A percentile compares a stretch with the other conserved stretches of the same genome.
Evolutionary conservation across 2,329 filamentous ascomycete species (phyloP).

Genomic region (Lasiodiplodia sp.): DNA sequence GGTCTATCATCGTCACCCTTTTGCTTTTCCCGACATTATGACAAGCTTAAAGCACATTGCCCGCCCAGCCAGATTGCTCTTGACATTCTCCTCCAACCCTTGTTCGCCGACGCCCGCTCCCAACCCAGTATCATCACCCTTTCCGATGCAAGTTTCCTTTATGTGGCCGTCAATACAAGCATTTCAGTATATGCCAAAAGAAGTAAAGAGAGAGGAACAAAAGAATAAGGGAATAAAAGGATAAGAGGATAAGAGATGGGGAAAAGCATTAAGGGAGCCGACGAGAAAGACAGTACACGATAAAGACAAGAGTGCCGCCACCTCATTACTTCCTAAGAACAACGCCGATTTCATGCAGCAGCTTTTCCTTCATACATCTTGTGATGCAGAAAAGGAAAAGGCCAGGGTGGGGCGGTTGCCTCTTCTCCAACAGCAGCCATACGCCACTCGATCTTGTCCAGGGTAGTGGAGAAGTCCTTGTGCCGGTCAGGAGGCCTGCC

Average conservation of each 20-base stretch:
- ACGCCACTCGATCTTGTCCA: background rate
- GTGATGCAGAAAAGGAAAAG: background rate
- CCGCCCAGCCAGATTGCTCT: background rate
- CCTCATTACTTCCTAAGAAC: conserved; percentile 2
- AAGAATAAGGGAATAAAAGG: background rate
- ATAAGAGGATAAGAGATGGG: background rate
- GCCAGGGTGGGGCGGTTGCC: background rate
- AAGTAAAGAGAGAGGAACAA: conserved; percentile 4
- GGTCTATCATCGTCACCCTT: conserved; percentile 19
- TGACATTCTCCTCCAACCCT: background rate
- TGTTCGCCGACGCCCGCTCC: background rate
- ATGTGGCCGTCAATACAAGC: conserved; percentile 10
- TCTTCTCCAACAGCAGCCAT: background rate
- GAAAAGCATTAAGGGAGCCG: conserved; percentile 5
- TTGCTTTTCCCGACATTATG: conserved; percentile 14
- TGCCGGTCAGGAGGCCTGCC: background rate
- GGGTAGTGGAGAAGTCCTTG: background rate
- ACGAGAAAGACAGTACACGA: background rate
- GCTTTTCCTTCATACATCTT: background rate
- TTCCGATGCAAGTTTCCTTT: conserved; percentile 13
- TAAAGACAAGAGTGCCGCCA: conserved; percentile 4
- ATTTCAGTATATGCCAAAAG: conserved; percentile 8
- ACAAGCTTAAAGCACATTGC: conserved; percentile 12
- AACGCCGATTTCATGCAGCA: conserved; percentile 23
- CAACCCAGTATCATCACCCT: conserved; percentile 26